A percentile compares a stretch with the other conserved stretches of the same genome.
Evolutionary conservation across 768 basidiomycete species (phyloP).

Genomic region (Pleurotus djamor): DNA sequence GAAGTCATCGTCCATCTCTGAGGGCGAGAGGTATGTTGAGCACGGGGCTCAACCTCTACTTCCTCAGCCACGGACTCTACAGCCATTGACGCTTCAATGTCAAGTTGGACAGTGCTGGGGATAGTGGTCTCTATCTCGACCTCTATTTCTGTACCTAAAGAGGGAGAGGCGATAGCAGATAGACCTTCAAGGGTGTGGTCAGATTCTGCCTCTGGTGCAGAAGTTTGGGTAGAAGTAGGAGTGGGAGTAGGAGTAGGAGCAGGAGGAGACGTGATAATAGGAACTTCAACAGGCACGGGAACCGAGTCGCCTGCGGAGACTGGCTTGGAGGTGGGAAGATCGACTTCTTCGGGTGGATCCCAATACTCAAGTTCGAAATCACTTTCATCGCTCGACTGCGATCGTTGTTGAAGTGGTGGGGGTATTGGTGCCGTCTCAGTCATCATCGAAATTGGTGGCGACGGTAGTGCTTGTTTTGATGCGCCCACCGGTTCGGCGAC

Average conservation of each 20-base stretch:
- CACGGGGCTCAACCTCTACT: background rate
- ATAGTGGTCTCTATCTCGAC: too few species aligned
- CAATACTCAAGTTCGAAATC: constrained; percentile 1
- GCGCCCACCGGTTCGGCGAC: too few species aligned
- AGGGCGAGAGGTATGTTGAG: background rate
- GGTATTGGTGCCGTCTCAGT: background rate
- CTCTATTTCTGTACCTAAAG: too few species aligned
- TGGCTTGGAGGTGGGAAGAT: too few species aligned
- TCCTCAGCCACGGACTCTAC: background rate
- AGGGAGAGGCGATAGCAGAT: too few species aligned
- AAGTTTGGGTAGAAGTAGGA: too few species aligned
- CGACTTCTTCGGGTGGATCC: background rate
- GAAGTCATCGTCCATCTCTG: background rate
- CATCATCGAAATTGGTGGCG: background rate
- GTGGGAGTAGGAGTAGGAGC: too few species aligned
- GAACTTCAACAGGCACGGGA: background rate
- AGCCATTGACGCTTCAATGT: too few species aligned
- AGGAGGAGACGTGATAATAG: too few species aligned
- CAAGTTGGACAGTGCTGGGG: too few species aligned
- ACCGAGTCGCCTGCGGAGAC: background rate
- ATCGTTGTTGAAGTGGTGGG: background rate
- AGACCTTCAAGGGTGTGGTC: too few species aligned
- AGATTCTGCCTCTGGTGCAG: too few species aligned
- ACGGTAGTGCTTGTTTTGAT: background rate
- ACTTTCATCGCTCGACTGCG: background rate